phyloP scores from a whole-genome alignment of 208 protist genomes.

The Strigomonas culicis region DNA sequence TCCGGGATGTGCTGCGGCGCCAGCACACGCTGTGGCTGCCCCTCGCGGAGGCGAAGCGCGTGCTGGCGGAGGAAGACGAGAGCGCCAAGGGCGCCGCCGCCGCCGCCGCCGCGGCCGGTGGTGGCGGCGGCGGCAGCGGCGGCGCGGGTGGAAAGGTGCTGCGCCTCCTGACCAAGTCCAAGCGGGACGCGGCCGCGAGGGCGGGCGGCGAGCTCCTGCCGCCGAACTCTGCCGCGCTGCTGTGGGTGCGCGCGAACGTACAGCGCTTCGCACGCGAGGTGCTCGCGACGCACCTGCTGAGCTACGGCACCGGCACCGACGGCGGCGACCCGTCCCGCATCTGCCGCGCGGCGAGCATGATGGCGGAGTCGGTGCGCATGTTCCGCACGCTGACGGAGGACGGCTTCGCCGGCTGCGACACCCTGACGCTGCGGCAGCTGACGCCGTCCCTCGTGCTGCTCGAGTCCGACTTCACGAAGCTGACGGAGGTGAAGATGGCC shows the following conservation, averaged over 20 bases:
- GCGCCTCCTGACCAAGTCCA: not conserved
- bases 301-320: slow-evolving; percentile 71
- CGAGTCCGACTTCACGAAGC: slow-evolving; percentile 59
- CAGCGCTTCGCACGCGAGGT: slow-evolving; percentile 66
- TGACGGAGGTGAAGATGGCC: slow-evolving; percentile 39
- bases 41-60: slow-evolving; percentile 13
- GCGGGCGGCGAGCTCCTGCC: slow-evolving; percentile 27
- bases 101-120: too few species aligned
- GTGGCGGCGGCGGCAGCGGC: too few species aligned
- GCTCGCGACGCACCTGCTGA: slow-evolving; percentile 64
- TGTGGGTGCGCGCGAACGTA: slow-evolving; percentile 73
- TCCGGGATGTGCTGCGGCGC: slow-evolving; percentile 48
- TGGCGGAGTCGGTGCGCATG: slow-evolving; percentile 50
- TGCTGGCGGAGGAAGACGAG: not conserved
- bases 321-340: slow-evolving; percentile 77
- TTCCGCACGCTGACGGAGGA: slow-evolving; percentile 46
- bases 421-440: slow-evolving; percentile 57
- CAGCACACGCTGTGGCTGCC: slow-evolving; percentile 61
- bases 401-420: slow-evolving; percentile 66
- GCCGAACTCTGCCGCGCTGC: slow-evolving; percentile 62
- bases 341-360: slow-evolving; percentile 59
- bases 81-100: not conserved
- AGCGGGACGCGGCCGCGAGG: not conserved
- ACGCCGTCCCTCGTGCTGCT: slow-evolving; percentile 71
- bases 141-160: too few species aligned